Evolutionary conservation across 2,329 filamentous ascomycete species (phyloP).

Genomic region (Talaromyces marneffei): DNA sequence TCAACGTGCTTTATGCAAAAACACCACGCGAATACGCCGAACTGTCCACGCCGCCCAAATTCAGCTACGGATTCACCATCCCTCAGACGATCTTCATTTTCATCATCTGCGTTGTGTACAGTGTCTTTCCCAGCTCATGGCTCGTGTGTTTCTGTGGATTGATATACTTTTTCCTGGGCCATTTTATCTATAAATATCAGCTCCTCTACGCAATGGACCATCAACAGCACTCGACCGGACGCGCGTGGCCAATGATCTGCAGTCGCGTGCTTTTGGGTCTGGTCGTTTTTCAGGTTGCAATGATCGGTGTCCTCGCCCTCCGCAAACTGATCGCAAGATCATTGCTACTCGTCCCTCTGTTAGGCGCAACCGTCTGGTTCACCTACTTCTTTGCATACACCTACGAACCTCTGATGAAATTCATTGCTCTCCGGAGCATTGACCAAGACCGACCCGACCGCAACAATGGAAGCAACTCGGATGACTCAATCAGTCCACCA

Average conservation of each 20-base stretch:
- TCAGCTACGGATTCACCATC: conserved; percentile 94
- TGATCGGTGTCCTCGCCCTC: conserved; percentile 78
- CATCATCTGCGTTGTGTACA: conserved; percentile 94
- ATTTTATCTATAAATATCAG: conserved; percentile 95
- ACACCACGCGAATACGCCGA: conserved; percentile 87
- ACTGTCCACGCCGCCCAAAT: conserved; percentile 72
- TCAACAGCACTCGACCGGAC: conserved; percentile 81
- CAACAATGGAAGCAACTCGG: conserved; percentile 19
- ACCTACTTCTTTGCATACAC: conserved; percentile 71
- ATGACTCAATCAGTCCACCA: conserved; percentile 33
- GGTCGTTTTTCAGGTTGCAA: conserved; percentile 82
- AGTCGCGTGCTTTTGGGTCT: conserved; percentile 82
- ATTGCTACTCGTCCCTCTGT: conserved; percentile 66
- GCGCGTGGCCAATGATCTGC: conserved; percentile 95
- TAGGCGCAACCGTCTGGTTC: conserved; percentile 82
- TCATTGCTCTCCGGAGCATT: conserved; percentile 86
- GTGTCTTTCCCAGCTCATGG: conserved; percentile 73
- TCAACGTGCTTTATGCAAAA: conserved; percentile 69
- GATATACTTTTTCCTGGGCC: conserved; percentile 60
- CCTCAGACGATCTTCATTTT: conserved; percentile 89
- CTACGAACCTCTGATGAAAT: conserved; percentile 83
- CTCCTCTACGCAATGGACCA: conserved; percentile 98
- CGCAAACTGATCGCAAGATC: conserved; percentile 68
- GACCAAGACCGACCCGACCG: conserved; percentile 53
- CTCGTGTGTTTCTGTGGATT: conserved; percentile 72